These are phyloP conservation scores for Elsinoe batatas DNA, from an alignment of 2,329 filamentous ascomycete genomes.

Conservation along the genomic window DNA sequence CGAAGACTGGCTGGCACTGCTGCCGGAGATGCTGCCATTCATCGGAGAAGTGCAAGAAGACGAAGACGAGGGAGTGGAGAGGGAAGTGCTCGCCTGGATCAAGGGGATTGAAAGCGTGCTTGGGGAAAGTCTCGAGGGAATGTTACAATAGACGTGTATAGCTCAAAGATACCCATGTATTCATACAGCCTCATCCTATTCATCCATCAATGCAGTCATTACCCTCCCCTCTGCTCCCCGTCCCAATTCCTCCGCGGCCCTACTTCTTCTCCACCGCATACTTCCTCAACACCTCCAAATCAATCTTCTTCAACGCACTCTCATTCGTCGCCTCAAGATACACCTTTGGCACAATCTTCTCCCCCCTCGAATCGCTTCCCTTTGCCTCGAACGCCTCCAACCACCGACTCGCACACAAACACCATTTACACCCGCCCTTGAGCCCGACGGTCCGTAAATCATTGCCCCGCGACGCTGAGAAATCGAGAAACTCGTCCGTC, in stretches of 20 bases:
- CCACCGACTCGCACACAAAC: conserved; percentile 46
- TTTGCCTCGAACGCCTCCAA: conserved; percentile 50
- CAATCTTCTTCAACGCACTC: conserved; percentile 40
- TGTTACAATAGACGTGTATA: conserved; percentile 46
- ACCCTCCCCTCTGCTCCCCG: neutral
- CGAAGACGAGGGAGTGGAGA: conserved; percentile 86
- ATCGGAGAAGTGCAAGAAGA: conserved; percentile 95
- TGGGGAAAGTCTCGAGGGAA: conserved; percentile 82
- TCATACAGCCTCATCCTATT: conserved; percentile 1
- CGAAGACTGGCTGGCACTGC: conserved; percentile 83
- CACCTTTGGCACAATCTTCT: conserved; percentile 39
- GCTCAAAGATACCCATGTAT: conserved; percentile 6
- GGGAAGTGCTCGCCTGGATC: conserved; percentile 84
- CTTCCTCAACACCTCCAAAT: conserved; percentile 40
- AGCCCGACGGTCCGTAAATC: conserved; percentile 47
- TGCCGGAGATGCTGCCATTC: conserved; percentile 93
- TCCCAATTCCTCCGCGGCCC: neutral
- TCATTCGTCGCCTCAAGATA: conserved; percentile 45
- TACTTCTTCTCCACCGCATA: conserved; percentile 38
- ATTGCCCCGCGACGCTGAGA: conserved; percentile 49
- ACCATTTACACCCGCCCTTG: conserved; percentile 52
- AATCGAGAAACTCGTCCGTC: conserved; percentile 53
- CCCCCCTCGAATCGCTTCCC: conserved; percentile 32
- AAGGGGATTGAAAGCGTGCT: conserved; percentile 78
- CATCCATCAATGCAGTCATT: neutral